Percentiles rank a stretch among this genome's conserved stretches.
phyloP scores from a whole-genome alignment of 2,329 filamentous ascomycete species.

The Trichoderma sp. region DNA sequence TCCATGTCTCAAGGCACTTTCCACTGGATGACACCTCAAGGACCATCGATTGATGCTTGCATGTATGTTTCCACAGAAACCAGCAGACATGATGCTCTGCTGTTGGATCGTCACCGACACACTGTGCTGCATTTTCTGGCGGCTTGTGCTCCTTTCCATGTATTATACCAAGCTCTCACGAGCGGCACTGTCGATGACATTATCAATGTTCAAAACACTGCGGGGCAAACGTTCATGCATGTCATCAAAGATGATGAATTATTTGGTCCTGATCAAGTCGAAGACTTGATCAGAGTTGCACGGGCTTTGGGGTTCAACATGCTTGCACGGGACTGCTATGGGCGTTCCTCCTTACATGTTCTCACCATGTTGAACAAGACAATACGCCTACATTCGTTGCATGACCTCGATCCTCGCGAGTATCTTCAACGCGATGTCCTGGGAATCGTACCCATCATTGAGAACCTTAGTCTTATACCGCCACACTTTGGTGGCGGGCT shows the following conservation, averaged over 20 bases:
- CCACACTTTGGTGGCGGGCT: not conserved
- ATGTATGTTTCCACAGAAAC: slow-evolving; percentile 21
- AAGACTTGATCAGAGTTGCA: slow-evolving; percentile 17
- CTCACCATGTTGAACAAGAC: slow-evolving; percentile 27
- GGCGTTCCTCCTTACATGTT: slow-evolving; percentile 52
- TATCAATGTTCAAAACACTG: slow-evolving; percentile 38
- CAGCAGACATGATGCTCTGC: slow-evolving; percentile 18
- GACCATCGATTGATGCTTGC: slow-evolving; percentile 23
- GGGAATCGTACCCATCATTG: slow-evolving; percentile 29
- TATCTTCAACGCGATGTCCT: slow-evolving; percentile 50
- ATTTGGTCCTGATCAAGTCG: slow-evolving; percentile 30
- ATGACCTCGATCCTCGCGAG: slow-evolving; percentile 30
- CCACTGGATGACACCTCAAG: slow-evolving; percentile 29
- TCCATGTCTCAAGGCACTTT: not conserved
- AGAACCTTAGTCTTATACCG: not conserved
- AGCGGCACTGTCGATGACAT: slow-evolving; percentile 22
- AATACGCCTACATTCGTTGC: slow-evolving; percentile 33
- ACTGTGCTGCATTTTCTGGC: slow-evolving; percentile 47
- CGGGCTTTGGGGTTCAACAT: slow-evolving; percentile 30
- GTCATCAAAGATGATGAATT: slow-evolving; percentile 28
- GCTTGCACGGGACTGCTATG: slow-evolving; percentile 45
- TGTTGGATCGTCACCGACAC: slow-evolving; percentile 45
- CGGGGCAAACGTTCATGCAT: slow-evolving; percentile 49
- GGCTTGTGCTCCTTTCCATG: slow-evolving; percentile 29
- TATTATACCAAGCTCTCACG: slow-evolving; percentile 30